A percentile compares a stretch with the other conserved stretches of the same genome.
Conservation (phyloP, 257 asterid genomes). For the Salvia splendens region DNA sequence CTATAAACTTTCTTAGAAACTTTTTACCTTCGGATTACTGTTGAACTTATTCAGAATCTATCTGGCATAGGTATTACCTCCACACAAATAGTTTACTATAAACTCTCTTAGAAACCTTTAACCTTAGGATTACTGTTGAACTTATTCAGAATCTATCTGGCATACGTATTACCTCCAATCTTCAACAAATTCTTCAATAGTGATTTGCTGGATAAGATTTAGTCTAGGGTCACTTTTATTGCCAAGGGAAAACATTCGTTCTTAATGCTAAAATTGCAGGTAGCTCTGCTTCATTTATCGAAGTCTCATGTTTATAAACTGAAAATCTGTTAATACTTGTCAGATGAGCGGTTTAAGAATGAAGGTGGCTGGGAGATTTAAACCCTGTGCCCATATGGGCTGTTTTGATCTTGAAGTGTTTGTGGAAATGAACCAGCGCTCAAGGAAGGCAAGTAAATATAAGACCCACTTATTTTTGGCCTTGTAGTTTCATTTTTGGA, state of each 20-base stretch:
- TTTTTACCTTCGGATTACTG: not conserved
- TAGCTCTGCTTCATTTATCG: slow-evolving; percentile 7
- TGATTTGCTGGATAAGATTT: slow-evolving; percentile 8
- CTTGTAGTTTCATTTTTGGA: not conserved
- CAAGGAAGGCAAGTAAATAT: slow-evolving; percentile 83
- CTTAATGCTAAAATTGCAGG: not conserved
- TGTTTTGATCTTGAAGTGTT: slow-evolving; percentile 94
- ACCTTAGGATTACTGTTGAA: not conserved
- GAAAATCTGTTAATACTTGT: slow-evolving; percentile 33
- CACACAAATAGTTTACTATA: not conserved
- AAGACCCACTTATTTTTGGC: not conserved
- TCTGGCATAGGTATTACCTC: not conserved
- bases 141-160: not conserved
- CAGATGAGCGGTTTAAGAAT: slow-evolving; percentile 98
- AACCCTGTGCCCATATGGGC: slow-evolving; percentile 91
- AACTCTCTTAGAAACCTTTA: not conserved
- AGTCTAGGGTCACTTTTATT: not conserved
- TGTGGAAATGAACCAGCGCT: slow-evolving; percentile 96
- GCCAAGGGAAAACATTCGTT: not conserved
- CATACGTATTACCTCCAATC: not conserved
- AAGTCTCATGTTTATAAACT: slow-evolving; percentile 18
- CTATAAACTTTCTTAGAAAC: not conserved
- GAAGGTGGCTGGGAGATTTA: slow-evolving; percentile 96
- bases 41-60: not conserved
- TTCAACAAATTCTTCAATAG: not conserved